Evolutionary conservation across 345 rosid species (phyloP).

Genomic region (Populus pruinosa): DNA sequence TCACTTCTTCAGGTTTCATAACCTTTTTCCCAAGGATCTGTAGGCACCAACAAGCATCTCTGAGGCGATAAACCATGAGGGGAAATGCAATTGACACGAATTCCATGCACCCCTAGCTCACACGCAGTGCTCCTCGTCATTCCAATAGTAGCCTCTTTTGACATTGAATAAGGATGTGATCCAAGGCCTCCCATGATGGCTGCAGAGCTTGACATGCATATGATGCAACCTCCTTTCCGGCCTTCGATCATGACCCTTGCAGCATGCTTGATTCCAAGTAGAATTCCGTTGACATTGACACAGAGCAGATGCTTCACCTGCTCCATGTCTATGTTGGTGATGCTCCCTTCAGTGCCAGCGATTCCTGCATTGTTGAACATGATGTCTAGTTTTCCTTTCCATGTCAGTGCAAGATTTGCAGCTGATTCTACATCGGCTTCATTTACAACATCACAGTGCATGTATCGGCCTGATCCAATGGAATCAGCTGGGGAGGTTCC

Average conservation of each 20-base stretch:
- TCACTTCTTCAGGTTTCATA: conserved; percentile 44
- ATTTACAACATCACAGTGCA: conserved; percentile 66
- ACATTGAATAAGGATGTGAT: conserved; percentile 59
- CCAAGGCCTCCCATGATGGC: conserved; percentile 77
- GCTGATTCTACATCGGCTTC: conserved; percentile 43
- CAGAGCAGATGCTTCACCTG: conserved; percentile 39
- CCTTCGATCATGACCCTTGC: conserved; percentile 66
- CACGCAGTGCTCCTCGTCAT: conserved; percentile 57
- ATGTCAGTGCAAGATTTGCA: conserved; percentile 47
- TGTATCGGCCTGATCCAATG: conserved; percentile 51
- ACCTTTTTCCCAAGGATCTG: conserved; percentile 42
- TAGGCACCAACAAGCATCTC: conserved; percentile 58
- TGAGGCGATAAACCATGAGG: conserved; percentile 44
- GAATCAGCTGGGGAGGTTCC: conserved; percentile 51
- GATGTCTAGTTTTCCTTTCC: conserved; percentile 54
- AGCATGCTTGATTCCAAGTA: conserved; percentile 79
- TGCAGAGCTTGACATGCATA: conserved; percentile 79
- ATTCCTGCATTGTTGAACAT: conserved; percentile 47
- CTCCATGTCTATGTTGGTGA: conserved; percentile 48
- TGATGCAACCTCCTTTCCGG: conserved; percentile 54
- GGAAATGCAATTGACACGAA: conserved; percentile 75
- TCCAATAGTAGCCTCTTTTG: conserved; percentile 70
- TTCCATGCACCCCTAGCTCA: conserved; percentile 66
- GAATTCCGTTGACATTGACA: conserved; percentile 55
- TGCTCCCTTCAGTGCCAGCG: conserved; percentile 50